phyloP scores from a whole-genome alignment of 1,284 basidiomycete genomes.

The Golubevia pallescens region DNA sequence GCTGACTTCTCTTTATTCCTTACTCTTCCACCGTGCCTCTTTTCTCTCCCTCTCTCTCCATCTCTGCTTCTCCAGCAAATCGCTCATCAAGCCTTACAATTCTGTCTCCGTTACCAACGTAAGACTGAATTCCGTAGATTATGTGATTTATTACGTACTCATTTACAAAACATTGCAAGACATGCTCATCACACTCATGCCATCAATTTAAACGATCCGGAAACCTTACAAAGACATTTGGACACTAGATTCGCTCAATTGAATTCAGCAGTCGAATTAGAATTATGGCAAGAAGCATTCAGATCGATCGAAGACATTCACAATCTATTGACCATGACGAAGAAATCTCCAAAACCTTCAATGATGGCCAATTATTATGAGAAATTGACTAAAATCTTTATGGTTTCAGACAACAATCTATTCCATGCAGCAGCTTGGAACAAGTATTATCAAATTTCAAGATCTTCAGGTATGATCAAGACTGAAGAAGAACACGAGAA shows the following conservation, averaged over 20 bases:
- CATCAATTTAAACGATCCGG: conserved; percentile 97
- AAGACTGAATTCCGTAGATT: conserved; percentile 98
- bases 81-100: conserved; percentile 94
- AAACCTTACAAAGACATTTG: conserved; percentile 94
- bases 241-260: conserved; percentile 98
- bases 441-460: conserved; percentile 70
- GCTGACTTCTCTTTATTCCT: conserved; percentile 9
- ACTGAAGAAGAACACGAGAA: conserved; percentile 77
- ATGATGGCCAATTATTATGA: conserved; percentile 99
- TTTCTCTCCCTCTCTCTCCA: conserved; percentile 1
- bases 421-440: conserved; percentile 98
- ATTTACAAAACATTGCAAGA: conserved; percentile 92
- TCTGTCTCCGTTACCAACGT: conserved; percentile 90
- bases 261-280: conserved; percentile 96
- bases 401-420: conserved; percentile 81
- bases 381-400: conserved; percentile 93
- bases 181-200: conserved; percentile 92
- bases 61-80: conserved; percentile 73
- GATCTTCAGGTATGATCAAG: conserved; percentile 41
- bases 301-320: conserved; percentile 98
- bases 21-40: conserved; percentile 13
- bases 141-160: conserved; percentile 93
- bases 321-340: conserved; percentile 85
- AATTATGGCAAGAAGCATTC: conserved; percentile 99
- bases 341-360: conserved; percentile 84